These are phyloP conservation scores for Boletus subparvulus DNA, from an alignment of 768 basidiomycete species.

Conservation along the genomic window DNA sequence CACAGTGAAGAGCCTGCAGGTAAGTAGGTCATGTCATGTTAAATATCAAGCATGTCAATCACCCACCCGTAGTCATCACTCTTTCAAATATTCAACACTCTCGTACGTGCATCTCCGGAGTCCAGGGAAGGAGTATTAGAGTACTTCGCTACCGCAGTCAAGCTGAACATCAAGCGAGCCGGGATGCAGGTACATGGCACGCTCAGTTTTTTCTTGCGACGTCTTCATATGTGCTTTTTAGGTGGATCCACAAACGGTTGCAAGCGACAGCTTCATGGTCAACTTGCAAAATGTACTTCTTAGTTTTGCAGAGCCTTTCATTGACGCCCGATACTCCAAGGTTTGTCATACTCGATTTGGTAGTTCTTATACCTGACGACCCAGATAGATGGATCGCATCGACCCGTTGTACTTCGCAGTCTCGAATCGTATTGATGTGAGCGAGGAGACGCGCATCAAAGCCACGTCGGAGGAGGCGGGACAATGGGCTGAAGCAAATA, in stretches of 20 bases:
- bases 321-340: constrained; percentile 89
- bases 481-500: constrained; percentile 62
- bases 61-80: constrained; percentile 49
- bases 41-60: background rate
- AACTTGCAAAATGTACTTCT: constrained; percentile 84
- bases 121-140: constrained; percentile 79
- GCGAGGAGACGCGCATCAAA: constrained; percentile 91
- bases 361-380: constrained; percentile 4
- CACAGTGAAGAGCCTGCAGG: constrained; percentile 83
- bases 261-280: constrained; percentile 90
- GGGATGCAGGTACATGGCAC: constrained; percentile 75
- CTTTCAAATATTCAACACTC: constrained; percentile 83
- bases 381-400: constrained; percentile 79
- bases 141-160: constrained; percentile 74
- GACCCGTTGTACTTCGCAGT: constrained; percentile 79
- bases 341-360: constrained; percentile 36
- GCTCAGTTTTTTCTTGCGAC: background rate
- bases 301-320: constrained; percentile 89
- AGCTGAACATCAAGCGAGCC: constrained; percentile 78
- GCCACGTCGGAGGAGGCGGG: constrained; percentile 86
- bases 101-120: constrained; percentile 81
- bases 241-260: constrained; percentile 84
- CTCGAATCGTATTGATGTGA: constrained; percentile 69
- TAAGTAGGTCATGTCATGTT: constrained; percentile 25
- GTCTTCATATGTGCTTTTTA: constrained; percentile 27